Evolutionary conservation across 306 rosid species (phyloP), one percentile per base, ranked within the genome.

Genomic region (Hippophae gyantsensis): DNA sequence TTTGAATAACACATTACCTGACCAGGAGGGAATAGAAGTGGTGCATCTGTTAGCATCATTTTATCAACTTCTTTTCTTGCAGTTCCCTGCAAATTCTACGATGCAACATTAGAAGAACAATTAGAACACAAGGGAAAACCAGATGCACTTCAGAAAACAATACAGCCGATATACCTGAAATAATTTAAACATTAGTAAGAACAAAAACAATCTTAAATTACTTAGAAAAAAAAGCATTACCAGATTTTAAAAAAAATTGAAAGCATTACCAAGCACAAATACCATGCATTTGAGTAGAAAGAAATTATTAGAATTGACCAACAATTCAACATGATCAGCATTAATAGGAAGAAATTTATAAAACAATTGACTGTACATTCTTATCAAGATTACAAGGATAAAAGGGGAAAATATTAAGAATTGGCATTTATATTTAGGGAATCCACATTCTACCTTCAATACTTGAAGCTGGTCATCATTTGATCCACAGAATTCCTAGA

Each of bases 1-100:
- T 14, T 12, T 58, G 50, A 13, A 66, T 32, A 13, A 13, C 38
- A 55, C 49, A 52, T 55, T 76, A 88, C 96, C 97, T 88, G 99
- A 60, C 95, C 94, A 1, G 99, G 97, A 56, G 95, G 93, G 75
- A 92, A 92, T 60, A 88, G 67, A 76, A 88, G 95, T 42, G 95
- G 97, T 59, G 94, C 90, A 75, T 92, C 95, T 8, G 99, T 92
- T 47, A 92, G 90, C 97, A 92, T 88, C 79, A 83, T 84, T 72
- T 88, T 92, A 77, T 88, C 95, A 65, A 88, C 82, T 69, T 86
- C 95, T 69, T 52, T 57, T 54, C 60, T 75, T 27, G 95, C 89
- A 27, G 88, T 55, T 58, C 69, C 77, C 53, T 66, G 84, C 72
- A 78, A 72, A 77, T 65, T 65, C 89, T 86, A 53, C 44, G 53